Evolutionary conservation across 495 filamentous ascomycete species (phyloP), one percentile per base, ranked within the genome.

Genomic region (Delitschia confertaspora): DNA sequence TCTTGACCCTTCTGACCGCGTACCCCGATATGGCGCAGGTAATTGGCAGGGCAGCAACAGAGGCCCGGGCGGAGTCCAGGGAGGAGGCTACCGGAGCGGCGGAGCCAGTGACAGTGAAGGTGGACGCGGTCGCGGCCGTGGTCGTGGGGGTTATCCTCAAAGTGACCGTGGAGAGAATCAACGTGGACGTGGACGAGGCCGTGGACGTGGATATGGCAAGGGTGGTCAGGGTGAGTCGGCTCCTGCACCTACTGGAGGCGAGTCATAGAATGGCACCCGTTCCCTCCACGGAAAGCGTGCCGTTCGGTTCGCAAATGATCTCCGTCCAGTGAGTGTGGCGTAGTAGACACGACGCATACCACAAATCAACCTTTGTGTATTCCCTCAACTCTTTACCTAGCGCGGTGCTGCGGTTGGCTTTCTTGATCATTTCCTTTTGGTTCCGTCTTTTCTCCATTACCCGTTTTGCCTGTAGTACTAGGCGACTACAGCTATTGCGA

Each of bases 71-170:
- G 78, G 71, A 41, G 79, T 69, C 34, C 69, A 59, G 33, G 59
- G 55, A 36, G 61, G 62, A 41, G 65, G 60, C 20, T 65, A 65
- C 36, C 60, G 63, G 25, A 64, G 68, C 47, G 69, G 68, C 36
- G 69, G 68, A 16, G 70, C 68, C 45, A 94, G 86, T 58, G 91
- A 93, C 58, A 88, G 85, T 40, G 85, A 93, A 56, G 66, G 76
- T 30, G 70, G 78, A 14, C 76, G 80, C 33, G 73, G 76, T 53
- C n/a, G n/a, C n/a, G 76, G 76, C n/a, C 70, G 78, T 4, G 72
- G 78, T 39, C 72, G 73, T 13, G 62, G 75, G 32, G 70, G 80
- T 4, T 71, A 74, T 38, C 71, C 78, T 30, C 66, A 70, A 33
- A 67, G 79, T 16, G 71, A 70, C 24, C 60, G 76, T 33, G 71